Base-by-base conservation (phyloP, 164 flowering plant genomes). In the Umbilicus rupestris region DNA sequence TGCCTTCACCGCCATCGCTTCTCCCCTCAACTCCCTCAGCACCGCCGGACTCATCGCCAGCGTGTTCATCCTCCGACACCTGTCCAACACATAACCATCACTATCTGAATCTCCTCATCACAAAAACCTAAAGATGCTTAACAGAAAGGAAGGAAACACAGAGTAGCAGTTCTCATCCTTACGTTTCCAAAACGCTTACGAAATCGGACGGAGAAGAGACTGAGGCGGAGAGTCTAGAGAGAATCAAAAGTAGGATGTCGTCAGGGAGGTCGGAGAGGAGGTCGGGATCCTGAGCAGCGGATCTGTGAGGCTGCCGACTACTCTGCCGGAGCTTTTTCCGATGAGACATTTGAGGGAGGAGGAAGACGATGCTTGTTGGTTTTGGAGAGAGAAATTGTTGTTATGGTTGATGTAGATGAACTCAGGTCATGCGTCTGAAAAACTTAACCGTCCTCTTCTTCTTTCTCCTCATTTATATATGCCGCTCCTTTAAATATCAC, bases 51-150 rank as follows among this genome's bases (percentile, higher is more conserved):
- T 76, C 1, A 80, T 64, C 20, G 79, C 86, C 24, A 92, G 72
- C 0, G 76, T 77, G 45, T 85, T 85, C 20, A 89, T 33, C 71
- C 96, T 83, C 69, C 81, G 87, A 73, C 96, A 86, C 73, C 96
- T 92, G 90, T 62, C 5, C 0, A 20, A 39, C 24, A 41, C 11
- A 63, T 19, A 1, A 4, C 2, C 14, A 55, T 8, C 5, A 60
- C 39, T 3, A 31, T 7, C 26, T 6, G 5, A 39, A 63, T 24
- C 22, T 4, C 28, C 2, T 7, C 22, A n/a, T n/a, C n/a, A n/a
- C n/a, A n/a, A n/a, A n/a, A n/a, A n/a, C n/a, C n/a, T n/a, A n/a
- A n/a, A n/a, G n/a, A n/a, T n/a, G 57, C 20, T 6, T n/a, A n/a
- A n/a, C n/a, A n/a, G n/a, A n/a, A n/a, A n/a, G n/a, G n/a, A n/a